These are phyloP conservation scores for Limnanthes douglasii DNA, from an alignment of 345 rosid genomes.

Conservation along the genomic window DNA sequence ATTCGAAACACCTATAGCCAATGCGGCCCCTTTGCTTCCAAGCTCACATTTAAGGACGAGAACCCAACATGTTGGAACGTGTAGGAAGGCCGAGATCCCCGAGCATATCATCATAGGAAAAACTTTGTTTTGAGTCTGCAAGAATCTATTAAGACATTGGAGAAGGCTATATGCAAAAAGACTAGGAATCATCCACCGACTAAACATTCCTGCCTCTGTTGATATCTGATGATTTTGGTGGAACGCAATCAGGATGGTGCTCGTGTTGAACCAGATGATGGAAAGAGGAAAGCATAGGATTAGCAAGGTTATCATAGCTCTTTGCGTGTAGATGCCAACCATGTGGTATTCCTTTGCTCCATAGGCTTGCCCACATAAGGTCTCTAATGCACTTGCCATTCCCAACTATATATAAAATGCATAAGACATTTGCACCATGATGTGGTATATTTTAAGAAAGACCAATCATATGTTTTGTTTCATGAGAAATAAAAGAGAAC, in stretches of 20 bases:
- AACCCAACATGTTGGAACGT: constrained; percentile 23
- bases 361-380: constrained; percentile 36
- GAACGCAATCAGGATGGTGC: constrained; percentile 15
- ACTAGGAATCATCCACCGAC: too few relatives aligned
- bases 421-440: too few relatives aligned
- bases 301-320: constrained; percentile 29
- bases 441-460: too few relatives aligned
- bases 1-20: constrained; percentile 17
- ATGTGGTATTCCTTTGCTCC: constrained; percentile 44
- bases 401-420: constrained; percentile 31
- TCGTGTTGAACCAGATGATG: constrained; percentile 24
- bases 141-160: too few relatives aligned
- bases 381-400: constrained; percentile 40
- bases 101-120: too few relatives aligned
- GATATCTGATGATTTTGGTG: constrained; percentile 29
- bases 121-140: too few relatives aligned
- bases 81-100: constrained; percentile 19
- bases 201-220: constrained; percentile 20
- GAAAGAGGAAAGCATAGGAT: constrained; percentile 22
- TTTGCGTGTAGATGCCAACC: constrained; percentile 34
- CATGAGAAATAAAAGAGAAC: not conserved
- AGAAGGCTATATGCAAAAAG: too few relatives aligned
- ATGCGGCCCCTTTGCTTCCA: constrained; percentile 31
- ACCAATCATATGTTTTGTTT: too few relatives aligned
- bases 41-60: constrained; percentile 23